Percentiles rank a stretch among this genome's conserved stretches.
Conservation (phyloP, 2,329 filamentous ascomycete species). For the Zasmidium cellare region DNA sequence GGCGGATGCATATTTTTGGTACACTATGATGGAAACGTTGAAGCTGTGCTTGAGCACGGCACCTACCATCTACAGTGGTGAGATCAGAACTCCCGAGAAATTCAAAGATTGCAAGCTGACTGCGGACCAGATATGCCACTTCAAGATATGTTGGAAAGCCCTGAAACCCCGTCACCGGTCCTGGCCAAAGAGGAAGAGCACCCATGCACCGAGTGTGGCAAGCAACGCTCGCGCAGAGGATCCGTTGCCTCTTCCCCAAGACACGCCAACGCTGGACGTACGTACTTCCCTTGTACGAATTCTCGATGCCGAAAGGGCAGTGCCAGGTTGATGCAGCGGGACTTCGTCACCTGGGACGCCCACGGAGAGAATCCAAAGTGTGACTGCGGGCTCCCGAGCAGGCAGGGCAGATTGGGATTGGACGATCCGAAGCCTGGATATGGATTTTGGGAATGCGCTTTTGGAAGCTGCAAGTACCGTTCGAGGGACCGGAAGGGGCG, state of each 20-base stretch:
- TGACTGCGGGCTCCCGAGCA: conserved; percentile 20
- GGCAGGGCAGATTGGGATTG: conserved; percentile 5
- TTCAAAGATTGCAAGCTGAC: background rate
- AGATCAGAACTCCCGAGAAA: background rate
- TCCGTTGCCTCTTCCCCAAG: conserved; percentile 15
- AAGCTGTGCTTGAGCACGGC: background rate
- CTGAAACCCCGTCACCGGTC: background rate
- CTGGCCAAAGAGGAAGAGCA: conserved; percentile 14
- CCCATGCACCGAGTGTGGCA: conserved; percentile 20
- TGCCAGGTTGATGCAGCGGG: conserved; percentile 9
- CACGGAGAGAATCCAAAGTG: conserved; percentile 20
- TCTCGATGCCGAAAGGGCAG: conserved; percentile 14
- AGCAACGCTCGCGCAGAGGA: conserved; percentile 11
- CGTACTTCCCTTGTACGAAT: conserved; percentile 20
- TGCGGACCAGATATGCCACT: conserved; percentile 12
- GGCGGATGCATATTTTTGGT: background rate
- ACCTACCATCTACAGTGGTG: conserved; percentile 3
- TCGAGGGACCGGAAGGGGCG: conserved; percentile 21
- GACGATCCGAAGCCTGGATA: conserved; percentile 16
- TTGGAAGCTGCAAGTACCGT: conserved; percentile 20
- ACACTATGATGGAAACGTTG: conserved; percentile 2
- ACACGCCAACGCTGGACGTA: conserved; percentile 11
- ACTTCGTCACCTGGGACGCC: conserved; percentile 18
- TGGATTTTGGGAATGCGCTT: conserved; percentile 22
- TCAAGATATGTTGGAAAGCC: conserved; percentile 15